Conservation (phyloP, 371 early-diverging fungal genomes). For the Funneliformis caledonium region DNA sequence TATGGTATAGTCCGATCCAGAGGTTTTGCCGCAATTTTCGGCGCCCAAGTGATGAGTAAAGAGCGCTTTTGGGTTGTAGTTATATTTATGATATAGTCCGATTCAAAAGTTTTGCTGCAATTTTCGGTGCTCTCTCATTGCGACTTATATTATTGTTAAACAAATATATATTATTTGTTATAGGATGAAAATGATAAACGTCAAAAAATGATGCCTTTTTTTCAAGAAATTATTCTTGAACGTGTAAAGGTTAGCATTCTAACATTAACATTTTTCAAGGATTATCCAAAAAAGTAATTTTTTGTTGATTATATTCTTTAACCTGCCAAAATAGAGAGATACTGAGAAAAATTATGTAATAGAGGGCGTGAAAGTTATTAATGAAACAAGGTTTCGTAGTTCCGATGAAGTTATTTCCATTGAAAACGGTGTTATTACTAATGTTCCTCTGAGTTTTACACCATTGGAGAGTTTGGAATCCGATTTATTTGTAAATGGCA, state of each 20-base stretch:
- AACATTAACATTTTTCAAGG: no score
- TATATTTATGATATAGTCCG: slow-evolving; percentile 19
- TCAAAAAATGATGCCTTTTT: slow-evolving; percentile 9
- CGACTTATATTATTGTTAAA: background rate
- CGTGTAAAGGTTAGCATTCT: slow-evolving; percentile 11
- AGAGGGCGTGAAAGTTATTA: slow-evolving; percentile 17
- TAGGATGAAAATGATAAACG: background rate
- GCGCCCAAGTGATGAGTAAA: slow-evolving; percentile 29
- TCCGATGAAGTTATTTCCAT: slow-evolving; percentile 12
- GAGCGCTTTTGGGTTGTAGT: background rate
- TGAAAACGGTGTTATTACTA: background rate
- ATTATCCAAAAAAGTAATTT: background rate
- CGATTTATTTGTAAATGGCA: background rate
- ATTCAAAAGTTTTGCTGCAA: slow-evolving; percentile 23
- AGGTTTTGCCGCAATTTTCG: slow-evolving; percentile 32
- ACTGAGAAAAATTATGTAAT: slow-evolving; percentile 22
- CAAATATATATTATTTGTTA: background rate
- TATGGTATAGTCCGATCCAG: slow-evolving; percentile 27
- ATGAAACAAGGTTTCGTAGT: slow-evolving; percentile 27
- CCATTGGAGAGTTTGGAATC: background rate
- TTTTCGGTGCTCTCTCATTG: slow-evolving; percentile 25
- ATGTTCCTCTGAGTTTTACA: background rate
- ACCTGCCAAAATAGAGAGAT: slow-evolving; percentile 24
- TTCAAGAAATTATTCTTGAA: slow-evolving; percentile 34
- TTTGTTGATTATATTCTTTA: background rate